These are phyloP conservation scores for Solanum chilense DNA, from an alignment of 257 asterid genomes.

Conservation along the genomic window DNA sequence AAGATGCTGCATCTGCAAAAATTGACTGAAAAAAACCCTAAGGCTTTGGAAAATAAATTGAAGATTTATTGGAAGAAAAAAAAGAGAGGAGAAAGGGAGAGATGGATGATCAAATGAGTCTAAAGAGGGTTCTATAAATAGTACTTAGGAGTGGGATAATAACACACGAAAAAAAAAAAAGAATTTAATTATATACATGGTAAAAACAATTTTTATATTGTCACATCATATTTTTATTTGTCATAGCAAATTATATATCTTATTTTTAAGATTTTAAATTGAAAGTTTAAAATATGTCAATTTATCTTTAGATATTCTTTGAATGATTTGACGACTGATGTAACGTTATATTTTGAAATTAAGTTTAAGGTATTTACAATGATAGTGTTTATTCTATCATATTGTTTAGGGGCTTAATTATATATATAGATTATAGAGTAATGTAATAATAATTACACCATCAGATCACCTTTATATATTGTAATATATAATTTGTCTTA, in stretches of 20 bases:
- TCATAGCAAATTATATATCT: rapidly evolving
- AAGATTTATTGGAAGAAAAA: not conserved
- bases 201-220: not conserved
- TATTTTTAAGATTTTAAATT: not conserved
- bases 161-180: not conserved
- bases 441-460: not conserved
- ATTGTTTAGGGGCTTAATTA: not conserved
- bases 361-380: not conserved
- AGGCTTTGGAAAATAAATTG: not conserved
- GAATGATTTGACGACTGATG: not conserved
- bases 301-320: not conserved
- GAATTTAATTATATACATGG: not conserved
- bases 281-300: not conserved
- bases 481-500: not conserved
- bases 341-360: not conserved
- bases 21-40: constrained; percentile 4
- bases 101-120: not conserved
- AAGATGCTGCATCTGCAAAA: constrained; percentile 26
- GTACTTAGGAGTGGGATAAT: not conserved
- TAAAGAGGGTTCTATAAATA: not conserved
- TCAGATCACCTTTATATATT: not conserved
- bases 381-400: not conserved
- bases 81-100: not conserved
- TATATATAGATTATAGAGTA: not conserved
- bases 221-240: not conserved